These are phyloP conservation scores for Calonectria ilicicola DNA, from an alignment of 2,329 filamentous ascomycete species.

Conservation along the genomic window DNA sequence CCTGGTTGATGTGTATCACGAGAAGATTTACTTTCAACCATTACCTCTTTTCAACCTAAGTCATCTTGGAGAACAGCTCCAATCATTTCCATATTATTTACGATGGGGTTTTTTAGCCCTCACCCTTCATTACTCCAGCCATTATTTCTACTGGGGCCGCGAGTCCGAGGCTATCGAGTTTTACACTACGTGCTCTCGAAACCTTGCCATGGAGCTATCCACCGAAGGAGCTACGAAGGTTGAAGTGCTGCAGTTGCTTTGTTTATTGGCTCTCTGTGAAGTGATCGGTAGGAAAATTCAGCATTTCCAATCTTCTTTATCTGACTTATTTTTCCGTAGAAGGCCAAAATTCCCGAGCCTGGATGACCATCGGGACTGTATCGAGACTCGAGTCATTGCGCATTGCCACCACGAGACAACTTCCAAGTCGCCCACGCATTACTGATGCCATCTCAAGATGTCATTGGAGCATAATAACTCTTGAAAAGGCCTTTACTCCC, in stretches of 20 bases:
- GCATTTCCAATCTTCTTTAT: accelerated
- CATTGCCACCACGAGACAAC: not conserved
- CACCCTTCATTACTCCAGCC: constrained; percentile 18
- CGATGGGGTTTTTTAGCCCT: constrained; percentile 37
- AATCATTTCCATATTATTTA: constrained; percentile 30
- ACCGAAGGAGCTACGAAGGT: constrained; percentile 22
- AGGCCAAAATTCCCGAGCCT: constrained; percentile 31
- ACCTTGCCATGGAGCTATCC: constrained; percentile 32
- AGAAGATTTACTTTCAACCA: constrained; percentile 36
- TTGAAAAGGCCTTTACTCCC: constrained; percentile 34
- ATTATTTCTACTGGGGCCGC: constrained; percentile 28
- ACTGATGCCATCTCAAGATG: constrained; percentile 28
- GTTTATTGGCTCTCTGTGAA: constrained; percentile 36
- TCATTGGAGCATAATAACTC: constrained; percentile 32
- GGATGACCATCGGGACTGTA: constrained; percentile 40
- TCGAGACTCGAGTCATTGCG: constrained; percentile 34
- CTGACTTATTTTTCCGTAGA: not conserved
- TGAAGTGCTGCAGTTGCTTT: constrained; percentile 34
- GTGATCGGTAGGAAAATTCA: constrained; percentile 23
- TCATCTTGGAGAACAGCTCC: constrained; percentile 17
- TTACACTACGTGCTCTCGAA: constrained; percentile 30
- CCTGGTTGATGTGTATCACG: constrained; percentile 28
- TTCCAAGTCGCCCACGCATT: not conserved
- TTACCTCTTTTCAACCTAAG: constrained; percentile 32
- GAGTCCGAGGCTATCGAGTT: constrained; percentile 38